Conservation (phyloP, 192 early-diverging fungal species). For the Entomortierella beljakovae region DNA sequence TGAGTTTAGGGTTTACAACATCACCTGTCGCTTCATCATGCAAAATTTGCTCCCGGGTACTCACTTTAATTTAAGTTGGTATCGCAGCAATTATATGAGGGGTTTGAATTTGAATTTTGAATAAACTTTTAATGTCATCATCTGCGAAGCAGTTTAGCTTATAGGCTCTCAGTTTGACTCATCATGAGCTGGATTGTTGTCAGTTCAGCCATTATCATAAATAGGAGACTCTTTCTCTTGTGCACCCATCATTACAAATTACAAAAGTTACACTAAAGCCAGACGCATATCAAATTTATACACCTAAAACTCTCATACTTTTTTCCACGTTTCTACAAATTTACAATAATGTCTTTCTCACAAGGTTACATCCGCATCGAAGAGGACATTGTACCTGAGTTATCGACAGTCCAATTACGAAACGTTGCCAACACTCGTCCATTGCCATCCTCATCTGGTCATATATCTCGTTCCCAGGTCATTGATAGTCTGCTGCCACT, state of each 20-base stretch:
- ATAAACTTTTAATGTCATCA: too few species aligned
- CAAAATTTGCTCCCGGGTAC: too few species aligned
- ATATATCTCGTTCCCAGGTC: conserved; percentile 3
- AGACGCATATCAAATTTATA: neutral
- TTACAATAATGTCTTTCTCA: neutral
- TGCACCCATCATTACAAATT: neutral
- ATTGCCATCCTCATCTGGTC: neutral
- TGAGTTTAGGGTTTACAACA: too few species aligned
- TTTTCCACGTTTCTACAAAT: too few species aligned
- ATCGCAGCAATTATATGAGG: too few species aligned
- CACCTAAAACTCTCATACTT: neutral
- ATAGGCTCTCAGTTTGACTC: neutral
- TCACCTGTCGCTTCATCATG: too few species aligned
- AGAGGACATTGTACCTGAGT: neutral
- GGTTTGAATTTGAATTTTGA: too few species aligned
- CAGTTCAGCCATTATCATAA: neutral
- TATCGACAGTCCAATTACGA: conserved; percentile 14
- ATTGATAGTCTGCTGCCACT: conserved; percentile 19
- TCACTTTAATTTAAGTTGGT: too few species aligned
- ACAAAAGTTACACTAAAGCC: too few species aligned
- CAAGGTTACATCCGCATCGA: neutral
- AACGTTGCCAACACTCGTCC: conserved; percentile 19
- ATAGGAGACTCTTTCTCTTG: neutral
- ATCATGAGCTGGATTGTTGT: neutral
- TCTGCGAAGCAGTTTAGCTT: neutral